Conservation (phyloP, 352 stramenopile species). For the Globisporangium nagaii region DNA sequence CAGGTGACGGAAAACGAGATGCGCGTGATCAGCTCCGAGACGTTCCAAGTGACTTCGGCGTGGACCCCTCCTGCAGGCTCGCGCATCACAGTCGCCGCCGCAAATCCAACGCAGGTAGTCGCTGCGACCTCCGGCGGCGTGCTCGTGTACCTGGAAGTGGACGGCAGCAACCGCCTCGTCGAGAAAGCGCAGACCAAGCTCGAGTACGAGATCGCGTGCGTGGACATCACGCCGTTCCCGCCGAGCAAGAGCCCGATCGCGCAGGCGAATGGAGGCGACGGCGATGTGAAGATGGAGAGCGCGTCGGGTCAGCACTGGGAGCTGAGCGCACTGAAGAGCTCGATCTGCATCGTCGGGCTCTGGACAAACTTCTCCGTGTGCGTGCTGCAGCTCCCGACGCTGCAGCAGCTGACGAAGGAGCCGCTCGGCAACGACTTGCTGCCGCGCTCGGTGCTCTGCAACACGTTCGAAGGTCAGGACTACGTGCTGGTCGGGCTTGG, state of each 20-base stretch:
- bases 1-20: conserved; percentile 94
- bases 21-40: conserved; percentile 79
- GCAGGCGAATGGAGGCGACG: conserved; percentile 13
- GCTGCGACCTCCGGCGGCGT: conserved; percentile 88
- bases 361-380: conserved; percentile 93
- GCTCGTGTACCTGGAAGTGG: conserved; percentile 87
- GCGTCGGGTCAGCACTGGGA: conserved; percentile 47
- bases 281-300: conserved; percentile 58
- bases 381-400: conserved; percentile 73
- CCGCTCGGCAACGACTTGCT: conserved; percentile 77
- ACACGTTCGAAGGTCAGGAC: conserved; percentile 76
- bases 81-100: conserved; percentile 79
- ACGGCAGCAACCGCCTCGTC: conserved; percentile 44
- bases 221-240: conserved; percentile 81
- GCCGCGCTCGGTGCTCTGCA: conserved; percentile 85
- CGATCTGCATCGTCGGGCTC: conserved; percentile 81
- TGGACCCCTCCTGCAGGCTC: conserved; percentile 65
- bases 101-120: conserved; percentile 90
- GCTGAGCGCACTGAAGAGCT: conserved; percentile 34
- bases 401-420: conserved; percentile 64
- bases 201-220: conserved; percentile 93
- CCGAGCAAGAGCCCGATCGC: background rate
- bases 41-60: conserved; percentile 53
- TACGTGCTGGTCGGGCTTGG: conserved; percentile 97
- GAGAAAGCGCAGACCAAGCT: conserved; percentile 70